These are phyloP conservation scores for Penicillium sp. DNA, from an alignment of 2,329 filamentous ascomycete species.

Conservation along the genomic window DNA sequence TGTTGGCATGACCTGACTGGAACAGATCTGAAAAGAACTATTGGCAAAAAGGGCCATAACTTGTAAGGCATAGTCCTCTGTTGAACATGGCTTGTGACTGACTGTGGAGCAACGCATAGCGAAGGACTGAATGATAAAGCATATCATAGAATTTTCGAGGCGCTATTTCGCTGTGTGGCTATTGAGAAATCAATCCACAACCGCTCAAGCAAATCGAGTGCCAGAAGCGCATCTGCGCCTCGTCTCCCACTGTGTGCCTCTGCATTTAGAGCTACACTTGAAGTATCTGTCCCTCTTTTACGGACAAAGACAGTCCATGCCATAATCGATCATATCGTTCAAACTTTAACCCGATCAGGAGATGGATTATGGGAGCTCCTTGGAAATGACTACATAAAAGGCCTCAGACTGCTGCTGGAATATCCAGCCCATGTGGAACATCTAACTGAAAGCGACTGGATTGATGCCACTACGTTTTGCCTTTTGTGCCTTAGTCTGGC, in stretches of 20 bases:
- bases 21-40: conserved; percentile 52
- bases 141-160: conserved; percentile 79
- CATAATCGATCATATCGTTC: conserved; percentile 75
- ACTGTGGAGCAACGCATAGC: conserved; percentile 19
- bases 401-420: conserved; percentile 65
- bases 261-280: conserved; percentile 67
- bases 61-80: conserved; percentile 26
- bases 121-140: conserved; percentile 64
- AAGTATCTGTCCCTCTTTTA: conserved; percentile 64
- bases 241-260: conserved; percentile 67
- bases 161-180: conserved; percentile 68
- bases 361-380: conserved; percentile 66
- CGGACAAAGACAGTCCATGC: conserved; percentile 74
- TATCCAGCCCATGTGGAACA: conserved; percentile 77
- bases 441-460: conserved; percentile 66
- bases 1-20: conserved; percentile 16
- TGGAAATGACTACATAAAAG: conserved; percentile 72
- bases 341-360: conserved; percentile 62
- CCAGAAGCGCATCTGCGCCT: conserved; percentile 48
- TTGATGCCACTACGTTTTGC: conserved; percentile 66
- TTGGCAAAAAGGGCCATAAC: conserved; percentile 45
- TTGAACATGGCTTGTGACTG: neutral
- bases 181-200: conserved; percentile 64
- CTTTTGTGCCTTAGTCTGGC: conserved; percentile 51
- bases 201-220: conserved; percentile 51